phyloP scores from a whole-genome alignment of 345 rosid species.

The Aquilaria sinensis region DNA sequence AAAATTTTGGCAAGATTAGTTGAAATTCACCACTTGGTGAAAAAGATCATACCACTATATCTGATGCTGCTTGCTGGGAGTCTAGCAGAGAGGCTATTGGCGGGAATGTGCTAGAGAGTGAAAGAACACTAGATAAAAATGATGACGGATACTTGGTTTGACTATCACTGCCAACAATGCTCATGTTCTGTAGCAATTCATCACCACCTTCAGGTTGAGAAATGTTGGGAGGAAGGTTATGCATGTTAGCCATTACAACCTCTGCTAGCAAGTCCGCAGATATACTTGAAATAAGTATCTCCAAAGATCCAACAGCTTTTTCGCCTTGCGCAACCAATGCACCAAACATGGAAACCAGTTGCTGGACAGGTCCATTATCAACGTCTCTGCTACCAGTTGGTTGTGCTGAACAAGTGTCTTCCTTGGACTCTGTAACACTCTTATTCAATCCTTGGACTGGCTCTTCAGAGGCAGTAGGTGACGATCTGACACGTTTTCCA shows the following conservation, averaged over 20 bases:
- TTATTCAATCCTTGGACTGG: slow-evolving; percentile 42
- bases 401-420: slow-evolving; percentile 37
- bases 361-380: slow-evolving; percentile 80
- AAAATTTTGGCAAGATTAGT: neutral
- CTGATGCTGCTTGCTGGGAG: slow-evolving; percentile 28
- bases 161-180: slow-evolving; percentile 59
- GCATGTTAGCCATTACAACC: slow-evolving; percentile 94
- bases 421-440: slow-evolving; percentile 31
- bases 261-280: slow-evolving; percentile 95
- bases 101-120: slow-evolving; percentile 74
- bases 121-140: slow-evolving; percentile 63
- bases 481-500: slow-evolving; percentile 64
- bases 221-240: slow-evolving; percentile 46
- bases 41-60: slow-evolving; percentile 27
- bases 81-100: slow-evolving; percentile 51
- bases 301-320: slow-evolving; percentile 74
- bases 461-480: slow-evolving; percentile 53
- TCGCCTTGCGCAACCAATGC: slow-evolving; percentile 98
- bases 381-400: slow-evolving; percentile 34
- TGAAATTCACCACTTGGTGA: neutral
- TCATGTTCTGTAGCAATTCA: slow-evolving; percentile 51
- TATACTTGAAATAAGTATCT: slow-evolving; percentile 88
- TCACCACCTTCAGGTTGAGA: slow-evolving; percentile 51
- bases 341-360: slow-evolving; percentile 89
- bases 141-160: slow-evolving; percentile 69